Evolutionary conservation across 345 rosid species (phyloP), one percentile per base, ranked within the genome.

Genomic region (Conringia planisiliqua): DNA sequence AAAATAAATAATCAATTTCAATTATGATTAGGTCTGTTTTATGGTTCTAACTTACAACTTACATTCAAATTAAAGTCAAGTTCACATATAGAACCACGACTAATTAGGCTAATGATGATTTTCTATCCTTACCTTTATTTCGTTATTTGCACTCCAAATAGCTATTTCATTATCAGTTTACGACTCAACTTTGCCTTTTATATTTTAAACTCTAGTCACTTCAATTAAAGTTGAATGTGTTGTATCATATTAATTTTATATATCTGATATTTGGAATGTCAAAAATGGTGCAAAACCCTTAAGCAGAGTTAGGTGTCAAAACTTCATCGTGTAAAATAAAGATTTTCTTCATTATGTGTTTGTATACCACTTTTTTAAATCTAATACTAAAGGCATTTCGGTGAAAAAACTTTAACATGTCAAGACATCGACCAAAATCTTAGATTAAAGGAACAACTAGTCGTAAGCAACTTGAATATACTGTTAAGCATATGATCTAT

Each of bases 21-120:
- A 70, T 62, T 44, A 70, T 76, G 70, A 76, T 76, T 76, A 70
- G 75, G 71, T 76, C 66, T 70, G 66, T 70, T 70, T 76, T 70
- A 62, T 70, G 75, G 75, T 76, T 76, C 74, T 62, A 76, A 76
- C 80, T 76, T 76, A 47, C 51, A 76, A 76, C 71, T 54, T 76
- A 76, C 52, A 70, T 76, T 76, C 70, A 22, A 68, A 62, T 69
- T 70, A 62, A 69, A 62, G 80, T 69, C 74, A 76, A 54, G 46
- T 69, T 76, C 65, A 70, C 59, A 76, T 62, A 69, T 54, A 26
- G 2, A 56, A 76, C 32, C 40, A 55, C 70, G 66, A 70, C 71
- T 76, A 24, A 43, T 62, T 69, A 52, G 33, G n/a, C 39, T 50
- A 61, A 75, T 75, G 48, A 68, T 68, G 74, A 18, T 68, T 50